These are phyloP conservation scores for Pseudisothecium myosuroides DNA, from an alignment of 225 moss, liverwort and hornwort species.

Conservation along the genomic window DNA sequence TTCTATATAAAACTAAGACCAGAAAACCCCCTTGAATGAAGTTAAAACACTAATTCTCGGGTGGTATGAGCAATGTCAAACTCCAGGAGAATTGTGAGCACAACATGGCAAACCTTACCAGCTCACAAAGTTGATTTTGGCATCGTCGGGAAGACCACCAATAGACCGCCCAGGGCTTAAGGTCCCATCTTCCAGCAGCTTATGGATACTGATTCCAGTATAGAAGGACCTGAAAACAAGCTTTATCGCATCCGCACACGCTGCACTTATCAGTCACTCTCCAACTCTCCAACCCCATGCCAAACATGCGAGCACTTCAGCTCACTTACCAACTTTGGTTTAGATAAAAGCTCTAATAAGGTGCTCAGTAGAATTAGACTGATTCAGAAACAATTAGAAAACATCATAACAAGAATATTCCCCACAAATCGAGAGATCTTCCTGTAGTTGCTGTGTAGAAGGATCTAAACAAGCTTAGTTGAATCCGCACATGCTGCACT, in stretches of 20 bases:
- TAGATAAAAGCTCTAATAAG: background rate
- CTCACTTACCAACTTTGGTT: background rate
- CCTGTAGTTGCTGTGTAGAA: constrained; percentile 53
- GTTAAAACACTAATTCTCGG: background rate
- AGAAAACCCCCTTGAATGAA: background rate
- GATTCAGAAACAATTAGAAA: background rate
- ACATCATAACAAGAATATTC: background rate
- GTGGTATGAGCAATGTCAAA: background rate
- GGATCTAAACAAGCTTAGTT: constrained; percentile 62
- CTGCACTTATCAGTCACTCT: constrained; percentile 23
- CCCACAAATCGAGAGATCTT: background rate
- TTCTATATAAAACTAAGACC: background rate
- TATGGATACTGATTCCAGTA: constrained; percentile 74
- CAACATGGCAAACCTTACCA: constrained; percentile 38
- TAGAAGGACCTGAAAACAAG: constrained; percentile 96
- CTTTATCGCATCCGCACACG: constrained; percentile 53
- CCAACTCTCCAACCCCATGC: background rate
- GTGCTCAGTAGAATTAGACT: background rate
- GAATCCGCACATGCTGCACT: constrained; percentile 22
- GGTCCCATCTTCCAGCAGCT: constrained; percentile 59
- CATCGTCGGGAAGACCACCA: constrained; percentile 60
- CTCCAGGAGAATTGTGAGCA: background rate
- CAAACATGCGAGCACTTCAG: background rate
- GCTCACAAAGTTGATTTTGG: constrained; percentile 87
- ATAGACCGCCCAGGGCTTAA: constrained; percentile 52